Percentiles rank a stretch among this genome's conserved stretches.
Conservation (phyloP, 768 basidiomycete genomes). For the Auriscalpium orientale region DNA sequence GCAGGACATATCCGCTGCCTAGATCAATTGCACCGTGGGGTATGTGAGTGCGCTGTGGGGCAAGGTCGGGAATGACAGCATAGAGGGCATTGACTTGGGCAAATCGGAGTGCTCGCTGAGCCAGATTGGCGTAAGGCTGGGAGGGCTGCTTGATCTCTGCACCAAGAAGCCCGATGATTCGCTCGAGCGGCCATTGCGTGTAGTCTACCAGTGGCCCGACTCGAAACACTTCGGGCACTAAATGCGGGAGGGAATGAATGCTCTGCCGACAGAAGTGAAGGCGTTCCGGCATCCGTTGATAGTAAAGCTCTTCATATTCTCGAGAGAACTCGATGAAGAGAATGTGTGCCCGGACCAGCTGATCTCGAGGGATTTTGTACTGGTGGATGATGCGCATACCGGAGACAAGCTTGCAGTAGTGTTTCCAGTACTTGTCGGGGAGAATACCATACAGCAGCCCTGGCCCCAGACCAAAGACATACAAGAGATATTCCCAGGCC, state of each 20-base stretch:
- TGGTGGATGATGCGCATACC: conserved; percentile 19
- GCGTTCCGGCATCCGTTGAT: conserved; percentile 16
- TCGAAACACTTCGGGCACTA: conserved; percentile 17
- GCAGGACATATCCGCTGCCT: conserved; percentile 19
- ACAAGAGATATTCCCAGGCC: conserved; percentile 20
- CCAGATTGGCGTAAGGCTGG: conserved; percentile 20
- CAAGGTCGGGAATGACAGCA: conserved; percentile 2
- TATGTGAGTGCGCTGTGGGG: background rate
- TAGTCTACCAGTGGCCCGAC: conserved; percentile 9
- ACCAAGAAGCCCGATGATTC: conserved; percentile 19
- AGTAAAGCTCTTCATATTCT: conserved; percentile 32
- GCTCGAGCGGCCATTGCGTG: conserved; percentile 20
- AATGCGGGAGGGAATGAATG: conserved; percentile 26
- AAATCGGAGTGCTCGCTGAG: conserved; percentile 13
- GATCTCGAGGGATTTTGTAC: conserved; percentile 1
- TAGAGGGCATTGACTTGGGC: conserved; percentile 1
- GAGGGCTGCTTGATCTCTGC: conserved; percentile 21
- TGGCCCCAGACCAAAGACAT: conserved; percentile 19
- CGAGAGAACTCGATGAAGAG: conserved; percentile 20
- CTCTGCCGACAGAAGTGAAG: conserved; percentile 30
- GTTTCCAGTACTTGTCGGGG: conserved; percentile 18
- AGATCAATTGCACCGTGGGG: conserved; percentile 12
- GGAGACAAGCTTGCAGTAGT: conserved; percentile 22
- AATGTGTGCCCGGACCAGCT: conserved; percentile 18
- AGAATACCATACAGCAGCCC: conserved; percentile 20